A percentile compares a stretch with the other conserved stretches of the same genome.
phyloP scores from a whole-genome alignment of 2,329 filamentous ascomycete species.

The Xylaria multiplex region DNA sequence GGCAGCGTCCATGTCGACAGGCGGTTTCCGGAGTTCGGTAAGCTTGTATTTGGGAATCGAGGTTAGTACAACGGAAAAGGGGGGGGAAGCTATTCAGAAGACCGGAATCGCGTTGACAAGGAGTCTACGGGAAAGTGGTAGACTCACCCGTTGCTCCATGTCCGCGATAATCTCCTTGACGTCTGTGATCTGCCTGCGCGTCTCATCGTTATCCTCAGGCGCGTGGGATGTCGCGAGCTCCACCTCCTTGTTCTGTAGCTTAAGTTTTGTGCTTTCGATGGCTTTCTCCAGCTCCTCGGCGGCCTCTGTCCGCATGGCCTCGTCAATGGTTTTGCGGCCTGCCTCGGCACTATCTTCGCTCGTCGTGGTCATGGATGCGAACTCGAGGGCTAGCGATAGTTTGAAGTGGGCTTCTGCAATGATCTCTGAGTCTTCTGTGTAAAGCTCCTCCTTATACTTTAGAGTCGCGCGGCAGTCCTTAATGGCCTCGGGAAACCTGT shows the following conservation, averaged over 20 bases:
- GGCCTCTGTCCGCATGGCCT: conserved; percentile 76
- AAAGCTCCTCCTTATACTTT: conserved; percentile 80
- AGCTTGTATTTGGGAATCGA: conserved; percentile 58
- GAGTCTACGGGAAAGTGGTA: conserved; percentile 43
- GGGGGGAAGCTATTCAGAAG: conserved; percentile 7
- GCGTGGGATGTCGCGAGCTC: conserved; percentile 70
- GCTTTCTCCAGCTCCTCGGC: conserved; percentile 76
- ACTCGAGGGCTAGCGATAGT: conserved; percentile 92
- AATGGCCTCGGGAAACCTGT: conserved; percentile 83
- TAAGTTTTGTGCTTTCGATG: conserved; percentile 76
- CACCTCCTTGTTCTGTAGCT: conserved; percentile 75
- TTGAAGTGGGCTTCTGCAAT: conserved; percentile 97
- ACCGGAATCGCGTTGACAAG: conserved; percentile 36
- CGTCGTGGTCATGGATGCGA: conserved; percentile 79
- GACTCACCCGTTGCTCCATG: conserved; percentile 77
- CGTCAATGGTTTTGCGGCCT: conserved; percentile 67
- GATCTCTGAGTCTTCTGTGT: conserved; percentile 81
- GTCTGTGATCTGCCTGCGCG: conserved; percentile 71
- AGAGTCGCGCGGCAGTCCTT: conserved; percentile 82
- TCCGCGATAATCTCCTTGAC: conserved; percentile 82
- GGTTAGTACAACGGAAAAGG: conserved; percentile 34
- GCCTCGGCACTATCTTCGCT: conserved; percentile 60
- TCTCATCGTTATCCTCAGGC: conserved; percentile 73
- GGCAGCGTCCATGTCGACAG: conserved; percentile 66
- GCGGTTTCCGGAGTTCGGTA: conserved; percentile 73